A percentile compares a stretch with the other conserved stretches of the same genome.
Conservation (phyloP, 495 filamentous ascomycete genomes). For the Rhizodiscina lignyota region DNA sequence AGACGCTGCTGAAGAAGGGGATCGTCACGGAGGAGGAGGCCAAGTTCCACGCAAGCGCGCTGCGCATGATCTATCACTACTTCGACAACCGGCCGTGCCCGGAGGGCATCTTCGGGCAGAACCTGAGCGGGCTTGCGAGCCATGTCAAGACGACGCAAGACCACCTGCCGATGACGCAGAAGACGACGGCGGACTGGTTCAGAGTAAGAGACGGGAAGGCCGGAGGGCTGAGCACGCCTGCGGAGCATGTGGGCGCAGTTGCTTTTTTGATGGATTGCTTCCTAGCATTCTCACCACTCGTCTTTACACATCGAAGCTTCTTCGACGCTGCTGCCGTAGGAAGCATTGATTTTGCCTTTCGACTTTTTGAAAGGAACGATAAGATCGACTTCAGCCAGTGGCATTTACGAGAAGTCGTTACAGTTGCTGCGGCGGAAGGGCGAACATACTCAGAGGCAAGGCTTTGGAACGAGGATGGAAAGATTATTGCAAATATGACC, state of each 20-base stretch:
- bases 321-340: too few species aligned
- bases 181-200: constrained; percentile 11
- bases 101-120: constrained; percentile 9
- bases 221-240: constrained; percentile 1
- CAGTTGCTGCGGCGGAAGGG: too few species aligned
- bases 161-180: constrained; percentile 3
- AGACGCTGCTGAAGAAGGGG: constrained; percentile 3
- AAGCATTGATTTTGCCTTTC: too few species aligned
- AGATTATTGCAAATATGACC: too few species aligned
- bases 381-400: too few species aligned
- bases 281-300: too few species aligned
- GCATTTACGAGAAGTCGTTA: too few species aligned
- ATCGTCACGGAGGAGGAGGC: constrained; percentile 3
- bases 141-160: constrained; percentile 9
- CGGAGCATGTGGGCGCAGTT: constrained; percentile 4
- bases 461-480: too few species aligned
- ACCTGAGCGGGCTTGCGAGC: constrained; percentile 7
- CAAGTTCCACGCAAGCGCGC: background rate
- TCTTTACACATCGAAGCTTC: too few species aligned
- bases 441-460: too few species aligned
- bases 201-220: background rate
- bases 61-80: constrained; percentile 1
- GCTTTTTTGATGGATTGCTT: constrained; percentile 10
- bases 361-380: too few species aligned
- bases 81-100: constrained; percentile 7